A percentile compares a stretch with the other conserved stretches of the same genome.
phyloP scores from a whole-genome alignment of 768 basidiomycete genomes.

The Mycena epipterygia region DNA sequence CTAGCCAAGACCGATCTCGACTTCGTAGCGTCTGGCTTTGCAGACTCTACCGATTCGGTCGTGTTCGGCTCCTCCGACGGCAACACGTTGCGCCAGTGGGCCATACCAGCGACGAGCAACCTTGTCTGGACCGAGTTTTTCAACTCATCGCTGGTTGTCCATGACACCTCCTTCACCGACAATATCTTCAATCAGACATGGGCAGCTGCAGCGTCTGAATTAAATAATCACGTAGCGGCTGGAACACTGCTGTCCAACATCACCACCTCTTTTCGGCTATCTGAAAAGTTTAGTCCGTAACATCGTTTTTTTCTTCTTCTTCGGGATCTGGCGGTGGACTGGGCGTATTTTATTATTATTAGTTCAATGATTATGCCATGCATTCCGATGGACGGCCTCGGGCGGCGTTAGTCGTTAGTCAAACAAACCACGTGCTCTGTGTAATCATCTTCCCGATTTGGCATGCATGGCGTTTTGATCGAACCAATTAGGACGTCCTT shows the following conservation, averaged over 20 bases:
- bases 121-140: slow-evolving; percentile 69
- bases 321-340: background rate
- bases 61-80: slow-evolving; percentile 74
- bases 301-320: too few species aligned
- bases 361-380: slow-evolving; percentile 17
- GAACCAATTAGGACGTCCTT: too few species aligned
- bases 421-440: background rate
- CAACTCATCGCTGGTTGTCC: slow-evolving; percentile 63
- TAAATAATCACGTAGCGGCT: slow-evolving; percentile 46
- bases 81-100: slow-evolving; percentile 65
- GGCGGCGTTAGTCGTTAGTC: background rate
- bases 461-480: too few species aligned
- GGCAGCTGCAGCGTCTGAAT: slow-evolving; percentile 57
- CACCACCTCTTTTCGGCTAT: slow-evolving; percentile 54
- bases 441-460: too few species aligned
- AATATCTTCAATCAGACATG: slow-evolving; percentile 63
- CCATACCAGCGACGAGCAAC: slow-evolving; percentile 55
- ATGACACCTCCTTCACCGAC: slow-evolving; percentile 62
- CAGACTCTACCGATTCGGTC: slow-evolving; percentile 60
- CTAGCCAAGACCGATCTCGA: slow-evolving; percentile 62
- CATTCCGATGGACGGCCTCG: background rate
- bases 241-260: slow-evolving; percentile 58
- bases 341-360: slow-evolving; percentile 34
- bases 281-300: slow-evolving; percentile 41
- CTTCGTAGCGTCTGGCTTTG: slow-evolving; percentile 64